Conservation (phyloP, 768 basidiomycete genomes). For the Cystofilobasidium bisporidii region DNA sequence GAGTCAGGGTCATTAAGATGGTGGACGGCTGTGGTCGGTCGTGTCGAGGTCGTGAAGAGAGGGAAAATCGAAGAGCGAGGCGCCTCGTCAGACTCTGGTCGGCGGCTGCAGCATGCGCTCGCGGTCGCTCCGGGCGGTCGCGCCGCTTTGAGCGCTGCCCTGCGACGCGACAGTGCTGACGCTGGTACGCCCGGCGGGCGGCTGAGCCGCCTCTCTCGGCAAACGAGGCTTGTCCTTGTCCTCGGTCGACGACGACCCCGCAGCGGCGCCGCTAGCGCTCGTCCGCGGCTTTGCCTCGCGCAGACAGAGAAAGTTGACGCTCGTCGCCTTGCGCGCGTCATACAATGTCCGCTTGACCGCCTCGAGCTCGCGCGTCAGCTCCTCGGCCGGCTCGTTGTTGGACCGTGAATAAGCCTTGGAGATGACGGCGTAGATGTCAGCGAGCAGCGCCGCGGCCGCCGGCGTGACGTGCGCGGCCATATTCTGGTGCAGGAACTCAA, state of each 20-base stretch:
- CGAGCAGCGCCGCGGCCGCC: constrained; percentile 68
- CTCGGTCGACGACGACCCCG: too few relatives aligned
- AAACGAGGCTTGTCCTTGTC: too few relatives aligned
- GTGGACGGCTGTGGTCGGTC: neutral
- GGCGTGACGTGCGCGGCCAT: constrained; percentile 74
- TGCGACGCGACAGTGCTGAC: neutral
- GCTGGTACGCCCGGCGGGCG: neutral
- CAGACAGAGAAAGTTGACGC: constrained; percentile 92
- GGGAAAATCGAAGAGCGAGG: neutral
- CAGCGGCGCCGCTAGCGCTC: constrained; percentile 1
- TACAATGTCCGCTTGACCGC: constrained; percentile 81
- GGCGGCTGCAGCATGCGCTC: neutral
- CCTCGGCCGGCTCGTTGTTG: constrained; percentile 58
- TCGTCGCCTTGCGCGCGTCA: constrained; percentile 79
- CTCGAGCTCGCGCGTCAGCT: constrained; percentile 71
- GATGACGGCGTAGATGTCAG: constrained; percentile 87
- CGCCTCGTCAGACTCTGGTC: neutral
- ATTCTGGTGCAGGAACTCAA: constrained; percentile 97
- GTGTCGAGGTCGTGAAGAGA: neutral
- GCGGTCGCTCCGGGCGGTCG: neutral
- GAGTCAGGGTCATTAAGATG: neutral
- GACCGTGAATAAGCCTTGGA: constrained; percentile 75
- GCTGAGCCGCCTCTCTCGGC: too few relatives aligned
- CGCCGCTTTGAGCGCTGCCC: neutral
- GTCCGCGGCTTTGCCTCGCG: constrained; percentile 36